Conservation (phyloP, 2,329 filamentous ascomycete genomes). For the Aspergillus sp. region DNA sequence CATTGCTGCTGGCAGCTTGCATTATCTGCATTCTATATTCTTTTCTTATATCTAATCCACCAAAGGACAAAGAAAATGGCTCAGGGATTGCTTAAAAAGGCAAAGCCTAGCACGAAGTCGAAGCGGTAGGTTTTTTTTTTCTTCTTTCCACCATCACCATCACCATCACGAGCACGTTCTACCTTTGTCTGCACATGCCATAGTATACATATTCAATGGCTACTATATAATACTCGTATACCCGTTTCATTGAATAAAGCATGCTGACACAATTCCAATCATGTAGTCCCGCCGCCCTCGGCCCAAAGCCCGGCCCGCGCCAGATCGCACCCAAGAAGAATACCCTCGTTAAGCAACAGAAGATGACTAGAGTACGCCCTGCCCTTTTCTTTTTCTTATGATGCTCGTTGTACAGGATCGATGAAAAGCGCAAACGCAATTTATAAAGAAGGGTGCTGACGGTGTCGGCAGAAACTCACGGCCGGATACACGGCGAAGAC, state of each 20-base stretch:
- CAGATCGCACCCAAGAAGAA: conserved; percentile 62
- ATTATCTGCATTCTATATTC: background rate
- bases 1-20: conserved; percentile 11
- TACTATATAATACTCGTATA: too few species aligned
- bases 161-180: background rate
- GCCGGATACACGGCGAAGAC: conserved; percentile 58
- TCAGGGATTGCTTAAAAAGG: conserved; percentile 45
- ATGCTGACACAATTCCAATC: background rate
- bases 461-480: conserved; percentile 48
- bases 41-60: background rate
- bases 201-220: too few species aligned
- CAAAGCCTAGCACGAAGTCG: conserved; percentile 27
- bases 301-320: conserved; percentile 53
- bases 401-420: too few species aligned
- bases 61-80: conserved; percentile 30
- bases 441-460: background rate
- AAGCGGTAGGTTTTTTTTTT: conserved; percentile 30
- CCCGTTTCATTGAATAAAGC: background rate
- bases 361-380: conserved; percentile 52
- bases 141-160: too few species aligned
- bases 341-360: conserved; percentile 52
- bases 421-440: too few species aligned
- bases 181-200: background rate
- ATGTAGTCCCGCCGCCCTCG: conserved; percentile 25
- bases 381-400: too few species aligned